A percentile compares a stretch with the other conserved stretches of the same genome.
These are phyloP conservation scores for Aciculosporium take DNA, from an alignment of 2,329 filamentous ascomycete genomes.

Conservation along the genomic window DNA sequence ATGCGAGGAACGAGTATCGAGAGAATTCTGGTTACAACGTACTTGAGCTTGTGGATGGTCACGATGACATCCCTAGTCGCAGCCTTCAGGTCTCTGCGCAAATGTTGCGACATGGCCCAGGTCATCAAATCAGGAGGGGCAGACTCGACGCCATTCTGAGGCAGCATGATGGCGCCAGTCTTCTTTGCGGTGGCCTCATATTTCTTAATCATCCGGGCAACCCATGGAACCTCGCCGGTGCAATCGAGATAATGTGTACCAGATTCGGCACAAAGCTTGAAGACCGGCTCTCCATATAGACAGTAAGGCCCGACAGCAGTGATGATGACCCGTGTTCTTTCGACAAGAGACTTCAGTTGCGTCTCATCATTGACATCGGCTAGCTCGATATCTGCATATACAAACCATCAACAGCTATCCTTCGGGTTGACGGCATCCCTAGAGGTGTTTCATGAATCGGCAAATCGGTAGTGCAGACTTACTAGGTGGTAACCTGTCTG, in stretches of 20 bases:
- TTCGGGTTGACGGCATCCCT: neutral
- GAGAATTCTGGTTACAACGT: constrained; percentile 8
- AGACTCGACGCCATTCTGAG: constrained; percentile 49
- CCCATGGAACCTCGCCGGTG: constrained; percentile 46
- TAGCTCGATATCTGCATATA: constrained; percentile 34
- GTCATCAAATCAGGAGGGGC: constrained; percentile 45
- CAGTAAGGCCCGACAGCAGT: constrained; percentile 46
- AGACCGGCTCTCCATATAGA: constrained; percentile 40
- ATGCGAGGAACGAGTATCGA: neutral
- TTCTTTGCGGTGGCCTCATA: constrained; percentile 38
- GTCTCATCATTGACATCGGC: constrained; percentile 30
- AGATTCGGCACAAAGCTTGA: constrained; percentile 46
- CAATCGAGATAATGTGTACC: constrained; percentile 53
- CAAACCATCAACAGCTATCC: neutral
- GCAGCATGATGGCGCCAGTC: constrained; percentile 44
- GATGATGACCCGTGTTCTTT: constrained; percentile 42
- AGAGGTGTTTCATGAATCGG: neutral
- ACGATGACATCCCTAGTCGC: constrained; percentile 40
- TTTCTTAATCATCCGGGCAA: constrained; percentile 44
- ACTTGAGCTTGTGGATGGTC: constrained; percentile 30
- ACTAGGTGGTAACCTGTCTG: constrained; percentile 59
- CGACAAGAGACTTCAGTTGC: constrained; percentile 33
- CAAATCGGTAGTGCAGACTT: constrained; percentile 13
- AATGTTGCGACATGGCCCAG: constrained; percentile 35
- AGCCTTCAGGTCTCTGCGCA: constrained; percentile 35